phyloP scores from a whole-genome alignment of 805 yeast genomes.

The Wickerhamomyces mucosus region DNA sequence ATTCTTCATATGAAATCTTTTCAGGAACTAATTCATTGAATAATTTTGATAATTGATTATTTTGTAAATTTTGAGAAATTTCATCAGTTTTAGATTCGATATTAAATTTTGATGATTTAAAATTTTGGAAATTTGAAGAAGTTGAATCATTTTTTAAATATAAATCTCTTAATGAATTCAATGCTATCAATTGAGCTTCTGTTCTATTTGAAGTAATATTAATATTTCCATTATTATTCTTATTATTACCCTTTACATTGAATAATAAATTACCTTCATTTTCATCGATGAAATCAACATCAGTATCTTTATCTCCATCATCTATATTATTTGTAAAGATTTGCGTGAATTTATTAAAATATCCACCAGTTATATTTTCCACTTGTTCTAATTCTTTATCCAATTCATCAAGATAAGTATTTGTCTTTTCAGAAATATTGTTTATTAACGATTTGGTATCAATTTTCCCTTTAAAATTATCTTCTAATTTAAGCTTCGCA shows the following conservation, averaged over 20 bases:
- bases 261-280: conserved; percentile 32
- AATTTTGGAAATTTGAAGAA: conserved; percentile 23
- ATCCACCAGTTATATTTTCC: conserved; percentile 60
- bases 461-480: conserved; percentile 7
- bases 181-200: conserved; percentile 50
- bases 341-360: conserved; percentile 47
- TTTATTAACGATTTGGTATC: conserved; percentile 8
- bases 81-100: conserved; percentile 40
- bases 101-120: conserved; percentile 26
- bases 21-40: conserved; percentile 63
- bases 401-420: conserved; percentile 56
- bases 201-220: conserved; percentile 40
- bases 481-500: conserved; percentile 6
- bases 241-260: conserved; percentile 30
- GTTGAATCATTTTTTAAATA: conserved; percentile 21
- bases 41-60: conserved; percentile 21
- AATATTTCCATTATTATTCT: conserved; percentile 3
- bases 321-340: conserved; percentile 34
- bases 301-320: conserved; percentile 9
- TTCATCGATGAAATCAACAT: conserved; percentile 20
- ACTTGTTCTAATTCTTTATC: conserved; percentile 68
- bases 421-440: conserved; percentile 31
- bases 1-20: conserved; percentile 43
- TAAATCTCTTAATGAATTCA: conserved; percentile 35
- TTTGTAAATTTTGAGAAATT: conserved; percentile 37